Percentiles rank a stretch among this genome's conserved stretches.
Conservation (phyloP, 768 basidiomycete species). For the Hortiboletus flavorubellus region DNA sequence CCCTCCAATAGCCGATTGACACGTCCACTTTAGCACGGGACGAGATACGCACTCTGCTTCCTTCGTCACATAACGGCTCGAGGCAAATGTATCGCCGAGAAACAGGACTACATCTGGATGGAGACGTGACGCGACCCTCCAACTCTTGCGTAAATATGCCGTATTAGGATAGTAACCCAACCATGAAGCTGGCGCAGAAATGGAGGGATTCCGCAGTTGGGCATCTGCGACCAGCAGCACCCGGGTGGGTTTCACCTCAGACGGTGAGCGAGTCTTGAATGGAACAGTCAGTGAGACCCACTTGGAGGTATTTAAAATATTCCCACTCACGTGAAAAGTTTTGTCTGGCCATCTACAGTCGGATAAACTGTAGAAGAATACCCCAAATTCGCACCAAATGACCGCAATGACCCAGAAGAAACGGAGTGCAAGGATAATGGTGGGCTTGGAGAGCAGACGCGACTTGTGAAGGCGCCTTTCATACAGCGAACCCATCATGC, state of each 20-base stretch:
- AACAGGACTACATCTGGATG: constrained; percentile 68
- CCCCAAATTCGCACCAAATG: constrained; percentile 63
- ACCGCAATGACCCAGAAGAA: constrained; percentile 54
- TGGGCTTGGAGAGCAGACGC: constrained; percentile 26
- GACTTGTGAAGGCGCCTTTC: constrained; percentile 27
- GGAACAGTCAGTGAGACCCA: constrained; percentile 1
- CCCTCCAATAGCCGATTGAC: not conserved
- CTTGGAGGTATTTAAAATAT: not conserved
- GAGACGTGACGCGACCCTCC: constrained; percentile 58
- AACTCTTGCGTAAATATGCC: constrained; percentile 65
- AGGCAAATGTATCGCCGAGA: constrained; percentile 73
- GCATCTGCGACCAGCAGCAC: constrained; percentile 70
- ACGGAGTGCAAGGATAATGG: constrained; percentile 43
- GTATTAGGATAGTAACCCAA: constrained; percentile 43
- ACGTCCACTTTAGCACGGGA: constrained; percentile 22
- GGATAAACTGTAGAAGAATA: constrained; percentile 56
- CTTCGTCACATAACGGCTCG: constrained; percentile 51
- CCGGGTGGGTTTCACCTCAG: constrained; percentile 40
- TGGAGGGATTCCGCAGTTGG: constrained; percentile 48
- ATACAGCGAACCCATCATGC: constrained; percentile 28
- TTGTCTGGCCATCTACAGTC: constrained; percentile 58
- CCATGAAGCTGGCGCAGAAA: constrained; percentile 35
- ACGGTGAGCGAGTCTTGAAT: constrained; percentile 12
- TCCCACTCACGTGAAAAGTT: constrained; percentile 27
- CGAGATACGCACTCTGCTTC: constrained; percentile 50